Percentiles rank a stretch among this genome's conserved stretches.
phyloP scores from a whole-genome alignment of 2,329 filamentous ascomycete genomes.

The Didymella glomerata region DNA sequence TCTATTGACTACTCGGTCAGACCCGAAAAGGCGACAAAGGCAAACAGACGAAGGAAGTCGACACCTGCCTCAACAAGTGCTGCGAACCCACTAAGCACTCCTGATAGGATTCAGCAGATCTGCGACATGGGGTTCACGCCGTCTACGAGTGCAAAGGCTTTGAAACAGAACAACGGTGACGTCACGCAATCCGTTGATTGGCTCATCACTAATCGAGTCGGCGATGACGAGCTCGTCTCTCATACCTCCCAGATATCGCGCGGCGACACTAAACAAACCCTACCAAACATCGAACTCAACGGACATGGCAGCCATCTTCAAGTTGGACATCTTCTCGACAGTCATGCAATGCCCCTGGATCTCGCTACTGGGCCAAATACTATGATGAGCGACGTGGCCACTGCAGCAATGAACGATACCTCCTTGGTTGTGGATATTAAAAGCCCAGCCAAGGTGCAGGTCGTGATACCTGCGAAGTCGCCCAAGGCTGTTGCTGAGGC shows the following conservation, averaged over 20 bases:
- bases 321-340: too few species aligned
- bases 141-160: constrained; percentile 36
- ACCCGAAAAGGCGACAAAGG: constrained; percentile 39
- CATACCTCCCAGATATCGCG: constrained; percentile 7
- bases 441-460: constrained; percentile 36
- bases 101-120: constrained; percentile 43
- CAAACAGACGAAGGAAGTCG: constrained; percentile 37
- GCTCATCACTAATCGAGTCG: constrained; percentile 39
- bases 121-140: constrained; percentile 51
- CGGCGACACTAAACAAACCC: background rate
- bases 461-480: constrained; percentile 33
- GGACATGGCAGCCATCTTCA: background rate
- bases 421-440: background rate
- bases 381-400: background rate
- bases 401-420: background rate
- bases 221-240: constrained; percentile 43
- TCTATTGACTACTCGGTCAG: constrained; percentile 42
- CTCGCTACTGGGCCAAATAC: background rate
- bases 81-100: constrained; percentile 27
- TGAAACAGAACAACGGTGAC: constrained; percentile 41
- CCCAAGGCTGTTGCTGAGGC: constrained; percentile 13
- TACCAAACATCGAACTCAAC: background rate
- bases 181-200: constrained; percentile 44
- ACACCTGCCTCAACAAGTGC: constrained; percentile 17
- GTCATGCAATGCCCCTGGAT: background rate